These are phyloP conservation scores for Elsinoe arachidis DNA, from an alignment of 2,329 filamentous ascomycete genomes.

Conservation along the genomic window DNA sequence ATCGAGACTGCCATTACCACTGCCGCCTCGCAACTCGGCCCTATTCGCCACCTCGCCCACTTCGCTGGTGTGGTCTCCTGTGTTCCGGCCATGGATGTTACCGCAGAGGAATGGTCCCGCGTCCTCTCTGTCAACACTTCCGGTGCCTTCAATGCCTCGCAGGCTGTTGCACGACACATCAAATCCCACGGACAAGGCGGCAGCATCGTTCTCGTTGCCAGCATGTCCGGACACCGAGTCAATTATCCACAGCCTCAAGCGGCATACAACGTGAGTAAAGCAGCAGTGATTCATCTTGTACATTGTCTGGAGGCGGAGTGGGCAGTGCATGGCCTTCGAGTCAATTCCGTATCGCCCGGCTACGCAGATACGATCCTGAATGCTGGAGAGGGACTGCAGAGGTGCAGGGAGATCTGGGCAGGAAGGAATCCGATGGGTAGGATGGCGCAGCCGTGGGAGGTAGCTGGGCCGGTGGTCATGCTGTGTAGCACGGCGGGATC, in stretches of 20 bases:
- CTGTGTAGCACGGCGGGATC: conserved; percentile 28
- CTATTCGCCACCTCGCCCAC: conserved; percentile 49
- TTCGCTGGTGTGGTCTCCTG: conserved; percentile 63
- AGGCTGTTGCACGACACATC: conserved; percentile 54
- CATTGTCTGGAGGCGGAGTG: conserved; percentile 63
- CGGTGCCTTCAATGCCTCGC: conserved; percentile 60
- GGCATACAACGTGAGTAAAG: conserved; percentile 55
- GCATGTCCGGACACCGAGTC: conserved; percentile 58
- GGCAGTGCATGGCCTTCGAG: conserved; percentile 60
- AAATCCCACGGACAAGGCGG: conserved; percentile 44
- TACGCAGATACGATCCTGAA: conserved; percentile 74
- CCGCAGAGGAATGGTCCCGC: conserved; percentile 50
- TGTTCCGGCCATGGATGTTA: conserved; percentile 52
- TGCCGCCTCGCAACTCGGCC: conserved; percentile 38
- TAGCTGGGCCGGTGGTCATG: conserved; percentile 32
- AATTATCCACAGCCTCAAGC: conserved; percentile 66
- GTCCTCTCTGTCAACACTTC: conserved; percentile 65
- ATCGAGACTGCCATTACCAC: conserved; percentile 38
- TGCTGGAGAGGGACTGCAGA: conserved; percentile 10
- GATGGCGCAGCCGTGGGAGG: conserved; percentile 30
- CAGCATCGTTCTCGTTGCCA: conserved; percentile 57
- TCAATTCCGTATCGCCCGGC: conserved; percentile 62
- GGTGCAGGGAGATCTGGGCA: conserved; percentile 1
- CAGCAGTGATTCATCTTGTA: conserved; percentile 55
- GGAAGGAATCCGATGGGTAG: conserved; percentile 22